Conservation (phyloP, 31 red algal species). For the Bonnemaisonia californica region DNA sequence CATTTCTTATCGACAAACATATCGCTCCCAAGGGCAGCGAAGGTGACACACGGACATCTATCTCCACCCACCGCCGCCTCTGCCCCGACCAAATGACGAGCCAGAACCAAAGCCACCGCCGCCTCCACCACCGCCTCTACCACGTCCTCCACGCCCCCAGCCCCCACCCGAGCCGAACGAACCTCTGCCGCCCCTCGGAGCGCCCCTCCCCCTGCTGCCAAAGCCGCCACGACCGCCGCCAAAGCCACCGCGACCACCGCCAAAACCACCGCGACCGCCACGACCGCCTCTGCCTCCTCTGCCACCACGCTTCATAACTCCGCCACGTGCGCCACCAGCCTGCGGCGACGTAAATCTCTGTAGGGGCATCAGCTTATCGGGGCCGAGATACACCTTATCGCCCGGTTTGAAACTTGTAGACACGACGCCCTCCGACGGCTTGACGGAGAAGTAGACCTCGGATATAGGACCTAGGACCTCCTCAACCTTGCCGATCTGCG, state of each 20-base stretch:
- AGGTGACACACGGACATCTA: background rate
- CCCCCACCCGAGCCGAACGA: conserved; percentile 36
- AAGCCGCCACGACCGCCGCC: conserved; percentile 44
- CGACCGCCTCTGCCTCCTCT: conserved; percentile 10
- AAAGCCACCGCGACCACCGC: conserved; percentile 35
- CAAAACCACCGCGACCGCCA: conserved; percentile 44
- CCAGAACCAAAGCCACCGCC: background rate
- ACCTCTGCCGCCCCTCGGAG: conserved; percentile 26
- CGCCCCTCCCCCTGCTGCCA: conserved; percentile 32
- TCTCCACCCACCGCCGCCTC: conserved; percentile 51
- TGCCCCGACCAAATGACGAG: conserved; percentile 1
- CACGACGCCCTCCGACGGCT: conserved; percentile 86
- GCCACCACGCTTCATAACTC: conserved; percentile 36
- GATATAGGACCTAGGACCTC: conserved; percentile 95
- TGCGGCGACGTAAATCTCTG: conserved; percentile 73
- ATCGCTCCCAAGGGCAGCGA: background rate
- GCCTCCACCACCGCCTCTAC: conserved; percentile 49
- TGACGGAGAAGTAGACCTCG: conserved; percentile 91
- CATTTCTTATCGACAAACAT: background rate
- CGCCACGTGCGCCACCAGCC: conserved; percentile 32
- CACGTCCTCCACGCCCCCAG: conserved; percentile 17
- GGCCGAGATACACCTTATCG: conserved; percentile 88
- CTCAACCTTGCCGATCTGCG: conserved; percentile 93
- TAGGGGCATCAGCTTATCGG: conserved; percentile 91
- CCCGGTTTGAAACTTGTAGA: conserved; percentile 85